Percentiles rank a stretch among this genome's conserved stretches.
These are phyloP conservation scores for Leptoxyphium fumago DNA, from an alignment of 2,329 filamentous ascomycete genomes.

Conservation along the genomic window DNA sequence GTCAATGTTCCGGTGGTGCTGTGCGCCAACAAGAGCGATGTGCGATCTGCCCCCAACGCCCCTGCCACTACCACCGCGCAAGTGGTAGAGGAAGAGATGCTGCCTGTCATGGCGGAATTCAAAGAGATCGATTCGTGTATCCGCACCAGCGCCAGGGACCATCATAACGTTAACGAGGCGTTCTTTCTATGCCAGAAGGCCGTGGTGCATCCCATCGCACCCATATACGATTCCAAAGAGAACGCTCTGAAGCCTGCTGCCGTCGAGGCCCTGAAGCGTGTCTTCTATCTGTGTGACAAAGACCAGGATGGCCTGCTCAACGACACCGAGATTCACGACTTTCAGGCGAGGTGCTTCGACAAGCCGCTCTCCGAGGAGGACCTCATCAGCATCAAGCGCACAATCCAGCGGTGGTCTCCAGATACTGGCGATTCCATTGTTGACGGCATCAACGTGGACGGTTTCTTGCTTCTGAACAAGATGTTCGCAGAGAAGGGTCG, in stretches of 20 bases:
- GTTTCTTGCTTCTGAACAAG: conserved; percentile 84
- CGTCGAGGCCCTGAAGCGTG: conserved; percentile 68
- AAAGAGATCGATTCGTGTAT: conserved; percentile 98
- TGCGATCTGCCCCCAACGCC: conserved; percentile 32
- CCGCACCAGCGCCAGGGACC: conserved; percentile 77
- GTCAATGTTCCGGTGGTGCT: conserved; percentile 96
- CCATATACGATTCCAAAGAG: conserved; percentile 94
- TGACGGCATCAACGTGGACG: conserved; percentile 63
- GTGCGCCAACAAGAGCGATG: conserved; percentile 94
- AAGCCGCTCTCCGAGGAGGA: conserved; percentile 71
- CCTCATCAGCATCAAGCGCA: conserved; percentile 77
- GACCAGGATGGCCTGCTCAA: conserved; percentile 89
- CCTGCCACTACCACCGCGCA: conserved; percentile 63
- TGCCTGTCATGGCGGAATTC: conserved; percentile 96
- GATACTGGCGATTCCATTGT: conserved; percentile 28
- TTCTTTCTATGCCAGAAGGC: conserved; percentile 98
- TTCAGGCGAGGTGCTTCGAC: conserved; percentile 83
- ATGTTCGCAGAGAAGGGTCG: conserved; percentile 94
- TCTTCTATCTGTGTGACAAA: conserved; percentile 93
- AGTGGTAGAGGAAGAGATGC: conserved; percentile 90
- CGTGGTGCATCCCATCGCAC: conserved; percentile 91
- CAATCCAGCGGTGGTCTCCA: conserved; percentile 46
- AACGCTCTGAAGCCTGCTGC: conserved; percentile 71
- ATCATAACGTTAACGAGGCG: conserved; percentile 82
- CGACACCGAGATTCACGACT: conserved; percentile 78